phyloP scores from a whole-genome alignment of 169 alveolate species.

The Plasmodium cynomolgi region DNA sequence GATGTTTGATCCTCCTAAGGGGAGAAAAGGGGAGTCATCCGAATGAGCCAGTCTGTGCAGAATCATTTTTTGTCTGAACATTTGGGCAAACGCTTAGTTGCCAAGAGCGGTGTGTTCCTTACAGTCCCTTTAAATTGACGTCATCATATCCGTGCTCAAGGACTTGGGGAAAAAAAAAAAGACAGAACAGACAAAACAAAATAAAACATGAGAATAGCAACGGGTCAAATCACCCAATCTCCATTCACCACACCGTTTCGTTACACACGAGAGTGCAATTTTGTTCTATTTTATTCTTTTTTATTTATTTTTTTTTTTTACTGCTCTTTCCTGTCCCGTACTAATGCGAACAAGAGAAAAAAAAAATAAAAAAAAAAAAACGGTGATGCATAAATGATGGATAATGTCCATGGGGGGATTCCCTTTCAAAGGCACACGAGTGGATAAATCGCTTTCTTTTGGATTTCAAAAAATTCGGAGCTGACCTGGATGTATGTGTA shows the following conservation, averaged over 20 bases:
- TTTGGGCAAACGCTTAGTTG: background rate
- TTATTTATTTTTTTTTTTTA: background rate
- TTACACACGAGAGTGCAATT: background rate
- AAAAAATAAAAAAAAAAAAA: background rate
- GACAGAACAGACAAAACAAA: background rate
- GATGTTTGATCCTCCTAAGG: slow-evolving; percentile 85
- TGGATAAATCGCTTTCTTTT: background rate
- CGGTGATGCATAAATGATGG: background rate
- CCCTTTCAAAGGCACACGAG: background rate
- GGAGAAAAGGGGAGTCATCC: background rate
- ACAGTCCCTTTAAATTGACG: slow-evolving; percentile 81
- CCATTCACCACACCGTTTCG: background rate
- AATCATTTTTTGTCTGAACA: background rate
- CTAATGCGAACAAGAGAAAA: slow-evolving; percentile 3
- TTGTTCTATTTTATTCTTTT: background rate
- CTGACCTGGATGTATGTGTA: slow-evolving; percentile 61
- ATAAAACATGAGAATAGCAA: background rate
- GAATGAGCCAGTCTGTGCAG: background rate
- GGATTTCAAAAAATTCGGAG: background rate
- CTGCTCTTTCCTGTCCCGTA: slow-evolving; percentile 71
- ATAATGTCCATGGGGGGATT: background rate
- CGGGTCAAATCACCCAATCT: background rate
- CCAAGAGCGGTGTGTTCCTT: slow-evolving; percentile 10
- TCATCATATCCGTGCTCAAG: slow-evolving; percentile 82
- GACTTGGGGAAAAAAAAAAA: slow-evolving; percentile 67